Conservation (phyloP, 75 land plant genomes). For the Larix kaempferi region DNA sequence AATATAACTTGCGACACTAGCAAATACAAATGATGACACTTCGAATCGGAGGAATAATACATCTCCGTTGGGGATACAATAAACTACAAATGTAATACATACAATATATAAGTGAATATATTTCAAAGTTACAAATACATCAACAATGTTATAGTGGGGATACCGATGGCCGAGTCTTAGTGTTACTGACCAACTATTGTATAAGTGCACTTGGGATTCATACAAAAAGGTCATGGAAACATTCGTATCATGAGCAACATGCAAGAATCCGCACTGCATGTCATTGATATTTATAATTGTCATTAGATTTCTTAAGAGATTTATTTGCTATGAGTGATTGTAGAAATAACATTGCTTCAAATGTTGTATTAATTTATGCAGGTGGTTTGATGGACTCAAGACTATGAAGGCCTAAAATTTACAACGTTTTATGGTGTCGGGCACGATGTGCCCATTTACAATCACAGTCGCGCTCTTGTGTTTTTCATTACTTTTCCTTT, state of each 20-base stretch:
- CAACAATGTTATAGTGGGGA: constrained; percentile 72
- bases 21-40: too few relatives aligned
- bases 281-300: too few relatives aligned
- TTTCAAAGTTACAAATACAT: too few relatives aligned
- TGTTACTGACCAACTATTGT: constrained; percentile 49
- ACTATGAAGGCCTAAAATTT: constrained; percentile 57
- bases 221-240: constrained; percentile 38
- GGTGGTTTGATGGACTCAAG: constrained; percentile 65
- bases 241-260: constrained; percentile 57
- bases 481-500: constrained; percentile 45
- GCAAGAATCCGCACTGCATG: too few relatives aligned
- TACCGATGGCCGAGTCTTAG: constrained; percentile 62
- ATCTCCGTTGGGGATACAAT: too few relatives aligned
- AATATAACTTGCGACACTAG: too few relatives aligned
- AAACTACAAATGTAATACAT: too few relatives aligned
- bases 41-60: too few relatives aligned
- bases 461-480: constrained; percentile 38
- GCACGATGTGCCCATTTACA: constrained; percentile 67
- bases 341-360: too few relatives aligned
- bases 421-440: constrained; percentile 80
- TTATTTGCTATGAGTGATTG: too few relatives aligned
- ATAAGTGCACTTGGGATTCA: constrained; percentile 32
- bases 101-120: too few relatives aligned
- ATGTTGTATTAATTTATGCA: neutral
- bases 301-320: too few relatives aligned